Evolutionary conservation across 805 yeast species (phyloP).

Genomic region (Lachancea mirantina): DNA sequence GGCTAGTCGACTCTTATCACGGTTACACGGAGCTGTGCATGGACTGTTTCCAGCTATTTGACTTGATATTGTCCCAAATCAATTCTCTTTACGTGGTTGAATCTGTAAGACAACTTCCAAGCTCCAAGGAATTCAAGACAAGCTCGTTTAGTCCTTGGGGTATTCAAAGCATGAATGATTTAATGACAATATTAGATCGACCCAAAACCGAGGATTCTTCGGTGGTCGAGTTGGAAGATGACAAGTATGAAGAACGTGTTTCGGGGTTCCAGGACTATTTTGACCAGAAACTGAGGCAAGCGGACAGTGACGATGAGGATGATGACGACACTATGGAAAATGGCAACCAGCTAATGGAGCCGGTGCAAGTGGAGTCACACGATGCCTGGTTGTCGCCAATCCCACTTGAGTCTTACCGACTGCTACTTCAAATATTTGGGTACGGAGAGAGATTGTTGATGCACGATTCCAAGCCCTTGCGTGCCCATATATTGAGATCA

Average conservation of each 20-base stretch:
- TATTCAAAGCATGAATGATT: constrained; percentile 37
- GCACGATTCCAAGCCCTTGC: constrained; percentile 54
- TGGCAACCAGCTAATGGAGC: constrained; percentile 8
- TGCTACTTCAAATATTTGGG: constrained; percentile 52
- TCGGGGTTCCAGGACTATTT: constrained; percentile 33
- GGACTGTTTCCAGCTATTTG: constrained; percentile 67
- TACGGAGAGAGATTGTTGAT: constrained; percentile 67
- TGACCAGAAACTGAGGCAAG: constrained; percentile 29
- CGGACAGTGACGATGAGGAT: constrained; percentile 34
- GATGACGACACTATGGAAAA: constrained; percentile 16
- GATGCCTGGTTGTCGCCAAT: constrained; percentile 63
- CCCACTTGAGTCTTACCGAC: constrained; percentile 50
- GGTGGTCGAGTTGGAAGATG: constrained; percentile 27
- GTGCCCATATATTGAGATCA: constrained; percentile 49
- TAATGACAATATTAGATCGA: constrained; percentile 38
- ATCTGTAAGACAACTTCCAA: constrained; percentile 14
- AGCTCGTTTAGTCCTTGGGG: too few species aligned
- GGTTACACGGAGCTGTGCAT: constrained; percentile 68
- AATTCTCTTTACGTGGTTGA: constrained; percentile 21
- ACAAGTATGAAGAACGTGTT: constrained; percentile 18
- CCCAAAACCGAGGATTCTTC: constrained; percentile 23
- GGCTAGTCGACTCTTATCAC: constrained; percentile 74
- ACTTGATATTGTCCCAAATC: constrained; percentile 48
- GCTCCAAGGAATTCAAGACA: constrained; percentile 30
- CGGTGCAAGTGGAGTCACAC: constrained; percentile 11